Conservation (phyloP, 2,329 filamentous ascomycete genomes). For the Sphaerulina populicola region DNA sequence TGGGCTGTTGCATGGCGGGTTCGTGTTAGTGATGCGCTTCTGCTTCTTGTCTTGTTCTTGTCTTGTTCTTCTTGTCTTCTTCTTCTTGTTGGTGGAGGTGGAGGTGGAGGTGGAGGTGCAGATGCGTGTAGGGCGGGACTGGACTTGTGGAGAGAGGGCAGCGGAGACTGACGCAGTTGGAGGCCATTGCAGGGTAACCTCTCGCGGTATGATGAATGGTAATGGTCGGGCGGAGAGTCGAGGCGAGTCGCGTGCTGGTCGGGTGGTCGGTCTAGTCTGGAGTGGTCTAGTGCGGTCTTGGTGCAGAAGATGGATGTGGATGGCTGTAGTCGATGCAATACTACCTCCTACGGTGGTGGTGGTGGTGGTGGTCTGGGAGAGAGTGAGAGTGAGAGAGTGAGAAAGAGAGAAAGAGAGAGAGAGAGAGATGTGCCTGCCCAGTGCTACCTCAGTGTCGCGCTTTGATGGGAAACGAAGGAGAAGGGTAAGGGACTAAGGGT, state of each 20-base stretch:
- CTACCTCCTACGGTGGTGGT: too few species aligned
- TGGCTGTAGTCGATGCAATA: neutral
- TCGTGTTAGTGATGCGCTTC: neutral
- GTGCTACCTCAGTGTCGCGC: too few species aligned
- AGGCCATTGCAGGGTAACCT: slow-evolving; percentile 8
- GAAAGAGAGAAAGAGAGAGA: too few species aligned
- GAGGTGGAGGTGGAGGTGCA: neutral
- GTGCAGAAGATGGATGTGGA: neutral
- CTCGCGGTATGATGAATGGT: neutral
- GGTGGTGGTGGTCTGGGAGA: too few species aligned
- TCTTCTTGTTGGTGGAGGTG: slow-evolving; percentile 1
- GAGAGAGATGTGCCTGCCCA: too few species aligned
- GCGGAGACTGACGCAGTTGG: slow-evolving; percentile 13
- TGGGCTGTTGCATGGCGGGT: slow-evolving; percentile 51
- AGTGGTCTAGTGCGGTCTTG: neutral
- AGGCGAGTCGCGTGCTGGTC: neutral
- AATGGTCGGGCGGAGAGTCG: neutral
- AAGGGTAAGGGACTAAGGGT: too few species aligned
- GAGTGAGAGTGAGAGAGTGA: too few species aligned
- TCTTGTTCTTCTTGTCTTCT: too few species aligned
- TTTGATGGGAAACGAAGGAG: too few species aligned
- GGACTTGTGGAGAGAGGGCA: neutral
- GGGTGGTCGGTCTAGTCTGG: neutral
- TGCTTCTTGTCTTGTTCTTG: neutral
- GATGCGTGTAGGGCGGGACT: too few species aligned